Base-by-base conservation (phyloP, 169 alveolate genomes). In the Plasmodium reichenowi region DNA sequence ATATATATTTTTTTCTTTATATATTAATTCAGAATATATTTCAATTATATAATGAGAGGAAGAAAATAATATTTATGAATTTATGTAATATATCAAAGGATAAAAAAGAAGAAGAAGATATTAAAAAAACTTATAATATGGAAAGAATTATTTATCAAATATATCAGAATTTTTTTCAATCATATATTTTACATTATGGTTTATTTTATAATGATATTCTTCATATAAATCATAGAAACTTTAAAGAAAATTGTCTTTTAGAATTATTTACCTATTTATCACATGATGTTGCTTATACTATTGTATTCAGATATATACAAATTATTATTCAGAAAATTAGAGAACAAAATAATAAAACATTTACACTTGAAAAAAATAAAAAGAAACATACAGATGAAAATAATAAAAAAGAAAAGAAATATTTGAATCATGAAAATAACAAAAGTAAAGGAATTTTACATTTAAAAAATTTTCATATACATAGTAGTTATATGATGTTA, bases 211-310 rank as follows among this genome's bases (percentile, higher is more conserved):
- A 85, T 2, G 60, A 70, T 52, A 38, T 71, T 2, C 9, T 13
- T 45, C 45, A 70, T 71, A 26, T 20, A 22, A 71, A 38, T 26
- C 71, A 71, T 52, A 85, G 70, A 52, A 47, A 68, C 58, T 85
- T 85, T 85, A 85, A 85, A 62, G 92, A 85, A 54, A 85, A 85
- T 13, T 85, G 92, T 64, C 58, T 85, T 12, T 15, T 72, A n/a
- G 92, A 85, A 63, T 71, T 85, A 74, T 85, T 85, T 54, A 59
- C 86, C 1, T 60, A 59, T 24, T 45, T 85, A 62, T 72, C 92
- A 29, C 74, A 85, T 52, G 92, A 85, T 24, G 87, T 85, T 20
- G 87, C 85, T 3, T 85, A 71, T 62, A 60, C 68, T 5, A 58
- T 85, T 45, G 74, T 60, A 9, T 85, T 85, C 20, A 45, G 92